Base-by-base conservation (phyloP, 208 protist species). In the Leishmania arabica region DNA sequence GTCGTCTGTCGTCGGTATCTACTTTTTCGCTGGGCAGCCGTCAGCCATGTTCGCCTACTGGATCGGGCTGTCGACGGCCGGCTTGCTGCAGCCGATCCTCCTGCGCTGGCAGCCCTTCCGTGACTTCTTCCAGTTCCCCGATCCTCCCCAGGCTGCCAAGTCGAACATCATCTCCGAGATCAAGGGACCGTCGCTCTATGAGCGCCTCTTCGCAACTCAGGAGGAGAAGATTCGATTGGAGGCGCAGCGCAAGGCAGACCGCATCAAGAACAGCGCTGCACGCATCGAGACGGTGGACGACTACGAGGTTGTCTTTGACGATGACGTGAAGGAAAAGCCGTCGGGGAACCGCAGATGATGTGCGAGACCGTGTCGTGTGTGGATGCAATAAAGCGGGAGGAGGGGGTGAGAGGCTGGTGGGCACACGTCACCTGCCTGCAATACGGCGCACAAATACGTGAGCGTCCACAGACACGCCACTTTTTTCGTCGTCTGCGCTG, bases 31-130 rank as follows among this genome's bases (percentile, higher is more conserved):
- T 34, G 81, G 83, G 66, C 94, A 97, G 84, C 94, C 94, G 34
- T 72, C 94, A 9, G 91, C 92, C n/a, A 92, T 96, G 87, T 97
- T 96, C 75, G 91, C 91, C 17, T 97, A 97, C 87, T 97, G 94
- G 93, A 96, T 97, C 66, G 94, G 94, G 27, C 83, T 97, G 42
- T 97, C 94, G 0, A 91, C 84, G 7, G 91, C 88, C 1, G 94
- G 94, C 75, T 75, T 96, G 37, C 80, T 97, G 81, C 94, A 97
- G 90, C 94, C 94, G 6, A 78, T 97, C 31, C 72, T 97, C 42
- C 87, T 97, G 62, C 92, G 94, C 51, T 95, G 89, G 88, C 92
- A 97, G 85, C 89, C 91, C 27, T 97, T 97, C 80, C 91, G 94
- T 27, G 88, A 95, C 58, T 92, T 93, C 76, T 96, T 97, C 77